These are phyloP conservation scores for Colletotrichum salicis DNA, from an alignment of 2,329 filamentous ascomycete genomes.

Conservation along the genomic window DNA sequence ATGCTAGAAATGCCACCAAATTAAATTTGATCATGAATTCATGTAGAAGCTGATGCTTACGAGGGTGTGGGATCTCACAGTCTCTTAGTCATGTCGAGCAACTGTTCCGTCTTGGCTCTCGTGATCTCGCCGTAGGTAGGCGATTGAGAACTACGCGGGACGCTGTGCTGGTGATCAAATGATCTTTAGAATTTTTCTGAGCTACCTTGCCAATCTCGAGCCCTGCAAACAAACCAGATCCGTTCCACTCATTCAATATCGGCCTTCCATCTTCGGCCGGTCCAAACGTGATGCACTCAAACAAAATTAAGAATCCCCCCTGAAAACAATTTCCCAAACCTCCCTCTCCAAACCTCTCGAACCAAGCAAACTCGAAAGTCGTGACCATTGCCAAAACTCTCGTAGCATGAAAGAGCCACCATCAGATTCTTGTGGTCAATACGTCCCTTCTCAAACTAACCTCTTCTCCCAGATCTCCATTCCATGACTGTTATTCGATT, in stretches of 20 bases:
- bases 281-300: not conserved
- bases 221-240: not conserved
- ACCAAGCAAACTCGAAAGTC: not conserved
- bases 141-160: not conserved
- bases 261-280: not conserved
- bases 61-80: not conserved
- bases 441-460: not conserved
- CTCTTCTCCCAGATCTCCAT: not conserved
- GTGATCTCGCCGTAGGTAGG: not conserved
- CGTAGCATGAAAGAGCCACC: not conserved
- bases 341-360: not conserved
- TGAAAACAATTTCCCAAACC: not conserved
- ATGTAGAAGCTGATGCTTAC: no score
- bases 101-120: not conserved
- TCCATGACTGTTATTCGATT: no score
- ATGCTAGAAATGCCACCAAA: not conserved
- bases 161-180: constrained; percentile 9
- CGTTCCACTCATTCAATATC: not conserved
- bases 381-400: not conserved
- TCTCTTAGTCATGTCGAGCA: not conserved
- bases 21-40: not conserved
- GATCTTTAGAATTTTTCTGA: constrained; percentile 22
- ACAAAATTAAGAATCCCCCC: constrained; percentile 4
- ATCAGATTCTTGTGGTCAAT: not conserved
- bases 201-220: not conserved